phyloP scores from a whole-genome alignment of 1,284 basidiomycete species.

The Ceratobasidium sp. region DNA sequence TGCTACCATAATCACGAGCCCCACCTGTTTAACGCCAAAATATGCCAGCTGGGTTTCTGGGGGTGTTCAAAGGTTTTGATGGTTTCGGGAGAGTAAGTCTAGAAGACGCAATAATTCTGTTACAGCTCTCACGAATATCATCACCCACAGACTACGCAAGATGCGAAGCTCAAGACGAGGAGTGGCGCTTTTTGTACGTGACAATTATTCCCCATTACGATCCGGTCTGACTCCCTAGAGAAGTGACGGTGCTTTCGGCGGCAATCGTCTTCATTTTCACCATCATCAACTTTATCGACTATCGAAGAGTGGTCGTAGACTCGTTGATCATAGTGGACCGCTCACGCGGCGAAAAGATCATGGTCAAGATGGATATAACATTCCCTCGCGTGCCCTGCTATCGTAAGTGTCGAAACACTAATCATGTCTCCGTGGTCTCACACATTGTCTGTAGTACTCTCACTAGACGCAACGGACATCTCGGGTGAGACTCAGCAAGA shows the following conservation, averaged over 20 bases:
- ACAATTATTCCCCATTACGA: neutral
- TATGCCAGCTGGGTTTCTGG: conserved; percentile 76
- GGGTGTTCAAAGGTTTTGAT: conserved; percentile 86
- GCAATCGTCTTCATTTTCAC: conserved; percentile 93
- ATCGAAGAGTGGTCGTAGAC: conserved; percentile 85
- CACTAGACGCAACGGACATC: conserved; percentile 98
- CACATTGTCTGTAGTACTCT: conserved; percentile 71
- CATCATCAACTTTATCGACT: conserved; percentile 95
- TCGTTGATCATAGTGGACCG: conserved; percentile 93
- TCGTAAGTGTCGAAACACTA: conserved; percentile 65
- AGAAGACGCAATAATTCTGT: neutral
- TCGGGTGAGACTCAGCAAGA: conserved; percentile 94
- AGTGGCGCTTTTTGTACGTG: conserved; percentile 88
- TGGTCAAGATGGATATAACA: conserved; percentile 91
- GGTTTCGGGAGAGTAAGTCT: conserved; percentile 93
- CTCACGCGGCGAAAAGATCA: conserved; percentile 92
- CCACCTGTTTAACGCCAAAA: conserved; percentile 25
- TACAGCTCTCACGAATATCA: neutral
- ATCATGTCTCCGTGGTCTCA: neutral
- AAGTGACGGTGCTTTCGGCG: conserved; percentile 92
- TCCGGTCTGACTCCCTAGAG: neutral
- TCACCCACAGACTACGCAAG: conserved; percentile 84
- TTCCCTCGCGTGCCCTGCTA: conserved; percentile 99
- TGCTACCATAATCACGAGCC: neutral
- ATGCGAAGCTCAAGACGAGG: conserved; percentile 96